A percentile compares a stretch with the other conserved stretches of the same genome.
phyloP scores from a whole-genome alignment of 768 basidiomycete species.

The Auricularia sp. region DNA sequence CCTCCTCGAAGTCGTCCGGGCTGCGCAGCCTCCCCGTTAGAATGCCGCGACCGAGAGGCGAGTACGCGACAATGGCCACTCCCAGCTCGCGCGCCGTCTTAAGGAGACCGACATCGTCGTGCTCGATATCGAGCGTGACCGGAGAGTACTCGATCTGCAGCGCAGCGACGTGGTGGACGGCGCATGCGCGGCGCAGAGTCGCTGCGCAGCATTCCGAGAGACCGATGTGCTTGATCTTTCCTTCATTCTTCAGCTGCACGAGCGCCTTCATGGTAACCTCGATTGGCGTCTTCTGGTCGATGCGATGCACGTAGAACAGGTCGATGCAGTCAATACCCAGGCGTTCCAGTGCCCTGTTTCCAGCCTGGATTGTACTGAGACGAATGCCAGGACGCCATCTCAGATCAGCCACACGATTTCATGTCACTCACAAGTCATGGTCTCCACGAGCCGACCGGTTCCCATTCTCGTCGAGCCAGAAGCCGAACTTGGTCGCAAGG shows the following conservation, averaged over 20 bases:
- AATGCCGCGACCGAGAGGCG: slow-evolving; percentile 28
- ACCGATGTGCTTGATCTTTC: slow-evolving; percentile 14
- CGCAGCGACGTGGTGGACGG: slow-evolving; percentile 11
- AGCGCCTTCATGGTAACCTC: slow-evolving; percentile 14
- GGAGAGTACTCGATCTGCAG: slow-evolving; percentile 18
- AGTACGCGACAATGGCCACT: slow-evolving; percentile 25
- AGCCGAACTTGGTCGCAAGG: slow-evolving; percentile 14
- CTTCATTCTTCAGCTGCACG: slow-evolving; percentile 12
- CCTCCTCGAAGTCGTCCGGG: slow-evolving; percentile 19
- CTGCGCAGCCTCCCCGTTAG: slow-evolving; percentile 21
- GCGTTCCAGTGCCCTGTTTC: slow-evolving; percentile 8
- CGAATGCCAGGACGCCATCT: not conserved
- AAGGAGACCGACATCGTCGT: slow-evolving; percentile 16
- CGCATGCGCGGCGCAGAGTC: slow-evolving; percentile 12
- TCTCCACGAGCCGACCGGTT: not conserved
- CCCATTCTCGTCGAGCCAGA: not conserved
- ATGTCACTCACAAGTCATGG: not conserved
- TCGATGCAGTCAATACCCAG: slow-evolving; percentile 13
- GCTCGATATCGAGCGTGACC: slow-evolving; percentile 10
- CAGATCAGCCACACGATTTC: not conserved
- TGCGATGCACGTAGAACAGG: slow-evolving; percentile 12
- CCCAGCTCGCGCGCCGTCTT: slow-evolving; percentile 21
- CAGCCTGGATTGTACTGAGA: not conserved
- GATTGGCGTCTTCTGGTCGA: slow-evolving; percentile 16
- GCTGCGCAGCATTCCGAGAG: slow-evolving; percentile 11